These are phyloP conservation scores for Physaria fendleri DNA, from an alignment of 345 rosid genomes.

Conservation along the genomic window DNA sequence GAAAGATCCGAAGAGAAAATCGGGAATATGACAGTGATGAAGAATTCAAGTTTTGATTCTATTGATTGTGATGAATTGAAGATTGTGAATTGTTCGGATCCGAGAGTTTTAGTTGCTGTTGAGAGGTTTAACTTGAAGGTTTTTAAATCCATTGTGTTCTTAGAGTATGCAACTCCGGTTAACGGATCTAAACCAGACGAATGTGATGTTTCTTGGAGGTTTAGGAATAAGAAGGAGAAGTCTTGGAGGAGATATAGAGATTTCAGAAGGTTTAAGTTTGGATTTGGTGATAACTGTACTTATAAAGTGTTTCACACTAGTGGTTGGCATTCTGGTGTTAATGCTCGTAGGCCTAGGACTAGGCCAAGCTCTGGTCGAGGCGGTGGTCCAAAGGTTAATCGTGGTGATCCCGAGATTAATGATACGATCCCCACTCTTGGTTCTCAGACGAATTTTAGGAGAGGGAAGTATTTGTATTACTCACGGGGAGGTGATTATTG, in stretches of 20 bases:
- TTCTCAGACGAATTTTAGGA: slow-evolving; percentile 51
- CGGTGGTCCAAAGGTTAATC: slow-evolving; percentile 23
- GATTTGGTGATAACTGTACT: slow-evolving; percentile 53
- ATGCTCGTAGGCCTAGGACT: slow-evolving; percentile 57
- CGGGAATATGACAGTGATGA: slow-evolving; percentile 30
- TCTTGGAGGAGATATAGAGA: slow-evolving; percentile 94
- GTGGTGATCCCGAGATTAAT: slow-evolving; percentile 54
- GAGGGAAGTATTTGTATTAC: slow-evolving; percentile 79
- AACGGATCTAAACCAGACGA: slow-evolving; percentile 62
- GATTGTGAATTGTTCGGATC: slow-evolving; percentile 81
- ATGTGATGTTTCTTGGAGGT: slow-evolving; percentile 89
- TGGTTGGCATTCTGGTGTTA: slow-evolving; percentile 86
- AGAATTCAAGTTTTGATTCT: slow-evolving; percentile 1
- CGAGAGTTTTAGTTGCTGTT: slow-evolving; percentile 52
- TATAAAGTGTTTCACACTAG: slow-evolving; percentile 48
- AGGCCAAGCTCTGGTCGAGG: slow-evolving; percentile 22
- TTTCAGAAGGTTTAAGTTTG: slow-evolving; percentile 80
- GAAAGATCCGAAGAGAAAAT: slow-evolving; percentile 41
- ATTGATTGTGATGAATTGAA: slow-evolving; percentile 43
- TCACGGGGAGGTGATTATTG: slow-evolving; percentile 90
- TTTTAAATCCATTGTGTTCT: slow-evolving; percentile 67
- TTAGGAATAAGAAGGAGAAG: slow-evolving; percentile 88
- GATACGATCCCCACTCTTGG: slow-evolving; percentile 59
- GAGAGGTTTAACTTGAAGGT: slow-evolving; percentile 70
- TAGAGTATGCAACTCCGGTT: slow-evolving; percentile 74